These are phyloP conservation scores for Saccharomyces hybrid DNA, from an alignment of 1,139 yeast genomes.

Conservation along the genomic window DNA sequence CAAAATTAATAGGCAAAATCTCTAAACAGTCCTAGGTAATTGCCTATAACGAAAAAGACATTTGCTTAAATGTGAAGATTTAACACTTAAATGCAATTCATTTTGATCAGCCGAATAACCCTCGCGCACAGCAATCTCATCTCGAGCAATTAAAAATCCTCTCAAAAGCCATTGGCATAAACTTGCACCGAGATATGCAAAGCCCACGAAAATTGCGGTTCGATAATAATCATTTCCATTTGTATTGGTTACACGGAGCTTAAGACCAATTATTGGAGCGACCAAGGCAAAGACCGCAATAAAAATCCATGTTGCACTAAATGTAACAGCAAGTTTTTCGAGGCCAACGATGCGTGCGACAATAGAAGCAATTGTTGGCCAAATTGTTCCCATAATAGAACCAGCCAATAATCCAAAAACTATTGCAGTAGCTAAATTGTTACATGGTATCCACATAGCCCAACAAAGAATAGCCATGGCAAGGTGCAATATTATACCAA, in stretches of 20 bases:
- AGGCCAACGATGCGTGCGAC: conserved; percentile 42
- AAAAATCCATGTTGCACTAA: conserved; percentile 44
- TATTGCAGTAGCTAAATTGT: conserved; percentile 46
- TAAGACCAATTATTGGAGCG: conserved; percentile 42
- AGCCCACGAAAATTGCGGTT: no score
- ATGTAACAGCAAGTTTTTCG: conserved; percentile 41
- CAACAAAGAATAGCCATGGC: no score
- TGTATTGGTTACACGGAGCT: conserved; percentile 9
- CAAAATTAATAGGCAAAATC: not conserved
- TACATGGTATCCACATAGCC: no score
- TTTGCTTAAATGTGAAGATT: not conserved
- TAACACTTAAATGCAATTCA: conserved; percentile 6
- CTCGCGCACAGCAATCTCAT: conserved; percentile 8
- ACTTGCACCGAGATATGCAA: conserved; percentile 34
- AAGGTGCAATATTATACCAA: no score
- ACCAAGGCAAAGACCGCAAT: conserved; percentile 43
- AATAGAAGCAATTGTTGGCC: conserved; percentile 35
- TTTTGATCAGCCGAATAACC: conserved; percentile 7
- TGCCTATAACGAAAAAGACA: not conserved
- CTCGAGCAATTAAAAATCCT: conserved; percentile 23
- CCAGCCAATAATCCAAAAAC: conserved; percentile 44
- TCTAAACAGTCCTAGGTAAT: not conserved
- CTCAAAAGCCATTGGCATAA: conserved; percentile 31
- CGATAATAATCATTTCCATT: no score
- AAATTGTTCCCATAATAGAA: conserved; percentile 44